Evolutionary conservation across 768 basidiomycete genomes (phyloP).

Genomic region (Termitomyces sp.): DNA sequence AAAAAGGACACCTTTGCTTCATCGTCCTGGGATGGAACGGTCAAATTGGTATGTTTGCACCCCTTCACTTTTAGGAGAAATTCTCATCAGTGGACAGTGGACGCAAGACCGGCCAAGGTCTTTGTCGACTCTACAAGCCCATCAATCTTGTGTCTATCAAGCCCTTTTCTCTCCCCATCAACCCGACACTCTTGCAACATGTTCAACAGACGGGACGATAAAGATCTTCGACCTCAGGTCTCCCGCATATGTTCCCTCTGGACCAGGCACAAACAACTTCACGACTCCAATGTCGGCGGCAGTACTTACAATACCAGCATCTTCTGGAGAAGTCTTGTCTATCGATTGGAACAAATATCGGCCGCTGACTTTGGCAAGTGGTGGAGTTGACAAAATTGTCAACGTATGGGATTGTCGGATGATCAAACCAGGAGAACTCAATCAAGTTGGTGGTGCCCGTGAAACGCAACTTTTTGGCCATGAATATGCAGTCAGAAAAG

Average conservation of each 20-base stretch:
- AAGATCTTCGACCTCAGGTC: slow-evolving; percentile 77
- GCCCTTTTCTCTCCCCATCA: slow-evolving; percentile 91
- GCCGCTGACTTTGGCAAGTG: slow-evolving; percentile 70
- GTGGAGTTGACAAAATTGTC: slow-evolving; percentile 70
- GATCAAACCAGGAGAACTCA: slow-evolving; percentile 52
- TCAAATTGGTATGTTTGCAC: slow-evolving; percentile 68
- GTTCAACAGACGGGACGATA: slow-evolving; percentile 82
- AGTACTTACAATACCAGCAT: slow-evolving; percentile 73
- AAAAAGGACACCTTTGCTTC: slow-evolving; percentile 85
- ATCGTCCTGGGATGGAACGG: slow-evolving; percentile 86
- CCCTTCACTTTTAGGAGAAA: background rate
- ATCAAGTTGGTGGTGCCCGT: slow-evolving; percentile 65
- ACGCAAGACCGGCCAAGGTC: slow-evolving; percentile 77
- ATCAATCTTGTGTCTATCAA: slow-evolving; percentile 82
- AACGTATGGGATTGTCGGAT: slow-evolving; percentile 89
- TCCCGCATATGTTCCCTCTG: slow-evolving; percentile 51
- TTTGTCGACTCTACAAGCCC: slow-evolving; percentile 76
- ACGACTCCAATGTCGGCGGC: slow-evolving; percentile 65
- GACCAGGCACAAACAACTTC: slow-evolving; percentile 49
- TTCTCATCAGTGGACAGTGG: slow-evolving; percentile 54
- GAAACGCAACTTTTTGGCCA: slow-evolving; percentile 73
- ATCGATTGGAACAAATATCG: slow-evolving; percentile 94
- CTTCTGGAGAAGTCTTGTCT: slow-evolving; percentile 71
- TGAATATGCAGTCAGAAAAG: slow-evolving; percentile 85
- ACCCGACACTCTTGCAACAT: slow-evolving; percentile 74